phyloP scores from a whole-genome alignment of 495 filamentous ascomycete genomes.

The Aspergillus olivimuriae region DNA sequence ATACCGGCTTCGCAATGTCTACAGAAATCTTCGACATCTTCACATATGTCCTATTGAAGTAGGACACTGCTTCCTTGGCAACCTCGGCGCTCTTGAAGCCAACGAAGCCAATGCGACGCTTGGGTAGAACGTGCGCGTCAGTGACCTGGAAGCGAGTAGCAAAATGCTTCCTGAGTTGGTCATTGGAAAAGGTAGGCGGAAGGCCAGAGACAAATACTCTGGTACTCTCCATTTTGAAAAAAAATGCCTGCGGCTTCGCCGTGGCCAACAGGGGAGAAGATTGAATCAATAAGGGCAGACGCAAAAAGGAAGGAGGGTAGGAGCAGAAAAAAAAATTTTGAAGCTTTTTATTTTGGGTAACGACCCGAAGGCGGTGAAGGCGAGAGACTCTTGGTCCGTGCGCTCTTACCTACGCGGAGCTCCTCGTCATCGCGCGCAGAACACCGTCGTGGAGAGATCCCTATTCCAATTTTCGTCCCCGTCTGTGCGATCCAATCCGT shows the following conservation, averaged over 20 bases:
- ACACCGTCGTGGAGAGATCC: not conserved
- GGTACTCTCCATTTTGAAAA: slow-evolving; percentile 45
- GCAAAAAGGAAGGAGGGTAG: slow-evolving; percentile 13
- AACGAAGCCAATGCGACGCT: slow-evolving; percentile 89
- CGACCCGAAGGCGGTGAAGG: slow-evolving; percentile 32
- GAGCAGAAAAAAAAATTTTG: slow-evolving; percentile 13
- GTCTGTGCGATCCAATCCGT: not conserved
- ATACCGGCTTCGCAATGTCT: slow-evolving; percentile 82
- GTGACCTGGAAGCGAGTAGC: slow-evolving; percentile 69
- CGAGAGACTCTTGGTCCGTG: slow-evolving; percentile 10
- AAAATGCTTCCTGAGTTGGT: slow-evolving; percentile 87
- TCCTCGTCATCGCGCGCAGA: slow-evolving; percentile 11
- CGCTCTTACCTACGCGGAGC: slow-evolving; percentile 13
- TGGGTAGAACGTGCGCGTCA: slow-evolving; percentile 82
- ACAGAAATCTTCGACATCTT: slow-evolving; percentile 94
- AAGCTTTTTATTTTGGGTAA: slow-evolving; percentile 32
- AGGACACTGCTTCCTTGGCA: slow-evolving; percentile 75
- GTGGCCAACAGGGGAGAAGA: slow-evolving; percentile 7
- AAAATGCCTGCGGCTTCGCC: slow-evolving; percentile 4
- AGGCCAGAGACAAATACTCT: slow-evolving; percentile 88
- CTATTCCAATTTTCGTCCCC: not conserved
- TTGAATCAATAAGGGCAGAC: too few species aligned
- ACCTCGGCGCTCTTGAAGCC: slow-evolving; percentile 82
- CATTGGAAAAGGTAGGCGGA: slow-evolving; percentile 63
- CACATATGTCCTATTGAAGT: slow-evolving; percentile 92